Percentiles rank a stretch among this genome's conserved stretches.
Conservation (phyloP, 345 rosid genomes). For the Microthlaspi erraticum region DNA sequence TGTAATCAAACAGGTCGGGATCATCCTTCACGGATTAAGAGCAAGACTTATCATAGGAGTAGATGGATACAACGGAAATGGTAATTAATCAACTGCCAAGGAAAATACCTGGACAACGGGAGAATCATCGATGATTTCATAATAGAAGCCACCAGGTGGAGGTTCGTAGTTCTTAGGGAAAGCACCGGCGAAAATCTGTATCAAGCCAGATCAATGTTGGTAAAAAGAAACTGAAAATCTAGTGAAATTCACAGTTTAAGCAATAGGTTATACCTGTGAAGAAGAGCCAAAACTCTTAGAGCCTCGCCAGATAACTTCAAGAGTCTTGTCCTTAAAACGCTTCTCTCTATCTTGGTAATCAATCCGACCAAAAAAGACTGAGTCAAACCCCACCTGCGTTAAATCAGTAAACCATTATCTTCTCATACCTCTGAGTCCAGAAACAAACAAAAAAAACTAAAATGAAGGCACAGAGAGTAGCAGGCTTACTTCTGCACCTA, state of each 20-base stretch:
- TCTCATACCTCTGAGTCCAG: conserved; percentile 17
- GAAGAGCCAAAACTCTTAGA: conserved; percentile 91
- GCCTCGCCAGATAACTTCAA: conserved; percentile 95
- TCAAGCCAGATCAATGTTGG: conserved; percentile 29
- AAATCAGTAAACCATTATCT: conserved; percentile 35
- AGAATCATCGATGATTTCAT: conserved; percentile 78
- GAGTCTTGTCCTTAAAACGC: conserved; percentile 82
- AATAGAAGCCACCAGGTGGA: conserved; percentile 94
- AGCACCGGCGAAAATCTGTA: conserved; percentile 94
- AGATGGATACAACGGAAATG: conserved; percentile 15
- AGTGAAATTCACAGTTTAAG: not conserved
- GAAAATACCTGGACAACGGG: conserved; percentile 80
- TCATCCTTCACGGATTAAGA: conserved; percentile 68
- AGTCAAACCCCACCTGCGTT: conserved; percentile 88
- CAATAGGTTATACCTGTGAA: conserved; percentile 58
- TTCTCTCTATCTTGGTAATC: conserved; percentile 94
- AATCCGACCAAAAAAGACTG: conserved; percentile 88
- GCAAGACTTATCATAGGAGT: conserved; percentile 29
- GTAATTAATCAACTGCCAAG: conserved; percentile 22
- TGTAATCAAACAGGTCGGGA: conserved; percentile 82
- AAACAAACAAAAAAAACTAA: not conserved
- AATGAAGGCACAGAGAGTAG: conserved; percentile 10
- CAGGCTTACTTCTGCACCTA: conserved; percentile 79
- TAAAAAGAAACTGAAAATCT: conserved; percentile 7
- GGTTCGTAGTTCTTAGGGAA: conserved; percentile 93